Evolutionary conservation across 2,329 filamentous ascomycete genomes (phyloP), one percentile per base, ranked within the genome.

Genomic region (Elsinoe perseae): DNA sequence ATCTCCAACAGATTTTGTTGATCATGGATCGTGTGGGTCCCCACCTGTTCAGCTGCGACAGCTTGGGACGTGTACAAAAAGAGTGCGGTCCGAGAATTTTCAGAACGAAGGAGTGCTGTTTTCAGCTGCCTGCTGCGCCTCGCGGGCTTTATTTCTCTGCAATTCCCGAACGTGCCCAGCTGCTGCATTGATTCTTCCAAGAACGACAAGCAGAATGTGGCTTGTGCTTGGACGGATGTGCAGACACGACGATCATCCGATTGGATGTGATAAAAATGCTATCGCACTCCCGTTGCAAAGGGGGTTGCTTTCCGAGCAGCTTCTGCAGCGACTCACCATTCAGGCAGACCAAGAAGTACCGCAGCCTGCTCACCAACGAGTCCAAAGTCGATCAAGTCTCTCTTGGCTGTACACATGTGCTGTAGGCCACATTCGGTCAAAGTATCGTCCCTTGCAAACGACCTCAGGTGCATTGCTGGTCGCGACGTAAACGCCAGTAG

Each of bases 401-500:
- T 44, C 21, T 27, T 25, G 20, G 40, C 40, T 44, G 40, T 25
- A 44, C 10, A n/a, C 40, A 25, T 44, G 20, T 25, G 21, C 40
- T 44, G 40, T 21, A 25, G 21, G 40, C 40, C 40, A 25, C 40
- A 44, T 44, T 14, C 18, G 40, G 25, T 44, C 40, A 25, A 44
- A 44, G 8, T 44, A 44, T 12, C 40, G 18, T 12, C 40, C 40
- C 8, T 44, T 44, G 21, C 20, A 21, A 16, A 54, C 44, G 3
- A 61, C 56, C 5, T 57, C 36, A n/a, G 14, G 7, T 40, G 59
- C 59, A 3, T 57, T 42, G 25, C 57, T 58, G 23, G 59, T 58
- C 16, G 50, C 48, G 34, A 63, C 57, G 42, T 56, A 59, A 21
- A 62, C 25, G 6, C 60, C 61, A 4, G 60, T 61, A 3, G 59